Conservation (phyloP, 2,329 filamentous ascomycete species). For the Claviceps sp. region DNA sequence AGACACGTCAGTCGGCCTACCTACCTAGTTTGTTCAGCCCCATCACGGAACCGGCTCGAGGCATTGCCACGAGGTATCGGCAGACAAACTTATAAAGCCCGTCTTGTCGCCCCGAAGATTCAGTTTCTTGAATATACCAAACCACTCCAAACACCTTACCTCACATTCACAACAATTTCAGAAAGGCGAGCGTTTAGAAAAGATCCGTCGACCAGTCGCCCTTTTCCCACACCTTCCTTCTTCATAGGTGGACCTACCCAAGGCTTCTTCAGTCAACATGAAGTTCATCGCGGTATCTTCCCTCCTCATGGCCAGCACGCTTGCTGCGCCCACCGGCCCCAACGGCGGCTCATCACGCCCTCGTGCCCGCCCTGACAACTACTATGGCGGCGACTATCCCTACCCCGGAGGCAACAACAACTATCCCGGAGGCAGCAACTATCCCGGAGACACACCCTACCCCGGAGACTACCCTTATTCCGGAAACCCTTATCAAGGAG, state of each 20-base stretch:
- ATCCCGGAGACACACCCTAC: too few relatives aligned
- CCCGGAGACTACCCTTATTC: too few relatives aligned
- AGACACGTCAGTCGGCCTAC: not conserved
- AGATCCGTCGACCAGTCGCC: not conserved
- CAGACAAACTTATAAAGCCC: not conserved
- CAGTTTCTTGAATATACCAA: not conserved
- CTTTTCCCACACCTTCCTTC: not conserved
- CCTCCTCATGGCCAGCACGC: constrained; percentile 8
- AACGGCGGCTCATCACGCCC: not conserved
- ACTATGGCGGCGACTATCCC: not conserved
- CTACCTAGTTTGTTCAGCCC: not conserved
- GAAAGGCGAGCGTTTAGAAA: not conserved
- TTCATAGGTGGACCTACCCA: not conserved
- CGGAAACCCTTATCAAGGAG: too few relatives aligned
- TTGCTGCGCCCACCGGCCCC: constrained; percentile 7
- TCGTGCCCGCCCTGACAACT: not conserved
- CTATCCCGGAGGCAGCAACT: too few relatives aligned
- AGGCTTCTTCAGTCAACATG: constrained; percentile 4
- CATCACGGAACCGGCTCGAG: not conserved
- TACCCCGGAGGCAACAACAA: not conserved
- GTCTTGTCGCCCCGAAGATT: not conserved
- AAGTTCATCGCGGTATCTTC: constrained; percentile 7
- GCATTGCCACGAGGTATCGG: not conserved
- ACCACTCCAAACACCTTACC: not conserved
- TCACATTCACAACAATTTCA: not conserved